These are phyloP conservation scores for Euphorbia schlechtendalii DNA, from an alignment of 441 rosid species.

Conservation along the genomic window DNA sequence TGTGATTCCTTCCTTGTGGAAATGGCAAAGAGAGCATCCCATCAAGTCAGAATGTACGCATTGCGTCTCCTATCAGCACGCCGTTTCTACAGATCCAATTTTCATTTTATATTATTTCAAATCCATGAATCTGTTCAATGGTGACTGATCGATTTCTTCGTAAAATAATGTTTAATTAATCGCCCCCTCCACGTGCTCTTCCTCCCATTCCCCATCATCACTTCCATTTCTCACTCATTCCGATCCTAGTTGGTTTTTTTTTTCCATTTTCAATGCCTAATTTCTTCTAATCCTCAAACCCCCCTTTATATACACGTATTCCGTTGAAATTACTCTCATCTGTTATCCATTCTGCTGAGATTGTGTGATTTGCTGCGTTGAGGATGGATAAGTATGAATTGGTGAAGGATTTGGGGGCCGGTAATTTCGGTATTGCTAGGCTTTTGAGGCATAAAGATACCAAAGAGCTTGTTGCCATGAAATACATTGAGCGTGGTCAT, in stretches of 20 bases:
- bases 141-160: not conserved
- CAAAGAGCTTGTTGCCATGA: constrained; percentile 77
- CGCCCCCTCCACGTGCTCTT: constrained; percentile 26
- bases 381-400: constrained; percentile 57
- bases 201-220: constrained; percentile 12
- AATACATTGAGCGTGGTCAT: constrained; percentile 77
- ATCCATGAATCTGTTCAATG: not conserved
- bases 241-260: not conserved
- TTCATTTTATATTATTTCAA: not conserved
- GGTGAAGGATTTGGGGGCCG: constrained; percentile 77
- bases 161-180: not conserved
- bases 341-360: not conserved
- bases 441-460: constrained; percentile 68
- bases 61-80: constrained; percentile 10
- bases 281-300: not conserved
- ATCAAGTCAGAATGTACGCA: constrained; percentile 17
- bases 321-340: not conserved
- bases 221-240: constrained; percentile 14
- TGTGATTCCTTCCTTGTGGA: not conserved
- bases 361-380: constrained; percentile 34
- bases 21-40: not conserved
- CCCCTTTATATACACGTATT: not conserved
- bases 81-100: constrained; percentile 24
- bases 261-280: not conserved
- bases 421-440: constrained; percentile 86